Evolutionary conservation across 139 green algal genomes (phyloP), one percentile per base, ranked within the genome.

Genomic region (Micractinium sp.): DNA sequence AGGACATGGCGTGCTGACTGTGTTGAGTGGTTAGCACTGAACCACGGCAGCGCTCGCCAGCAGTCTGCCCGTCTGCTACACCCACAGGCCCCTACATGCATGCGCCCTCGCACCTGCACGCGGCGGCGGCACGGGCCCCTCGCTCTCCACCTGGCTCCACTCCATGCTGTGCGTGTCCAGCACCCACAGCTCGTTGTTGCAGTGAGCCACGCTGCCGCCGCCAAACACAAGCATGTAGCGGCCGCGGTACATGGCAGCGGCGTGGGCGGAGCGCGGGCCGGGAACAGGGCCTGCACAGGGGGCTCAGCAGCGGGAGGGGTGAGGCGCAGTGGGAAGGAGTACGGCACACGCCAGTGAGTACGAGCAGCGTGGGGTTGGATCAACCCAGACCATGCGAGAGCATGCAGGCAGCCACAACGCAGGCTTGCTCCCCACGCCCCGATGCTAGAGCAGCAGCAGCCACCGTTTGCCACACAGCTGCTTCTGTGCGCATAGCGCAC

Each of bases 151-250:
- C 71, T 90, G 74, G n/a, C 74, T 88, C 96, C 96, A 98, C 19
- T 87, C 82, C 78, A 96, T 81, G 1, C 91, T 95, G 5, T 96
- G 77, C 0, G 95, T 96, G 94, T 99, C 97, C 63, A 99, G 91
- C 53, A 97, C 66, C 53, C 93, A 88, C 74, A 98, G 20, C 92
- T 99, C 96, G 56, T 95, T 94, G 94, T 95, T 98, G 95, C 97
- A 99, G 61, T 92, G 94, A 18, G 96, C 95, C 60, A 98, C 91
- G 22, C 93, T 96, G 88, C 97, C 97, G 38, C 97, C 97, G 31
- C 95, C 95, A 88, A 97, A 96, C 3, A 97, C 85, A 0, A 96
- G 29, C 66, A 95, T 73, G 74, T 90, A 97, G 16, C 96, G 91
- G 69, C 93, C 91, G 22, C 91, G 83, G 75, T 93, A 93, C 0